Evolutionary conservation across 495 filamentous ascomycete genomes (phyloP), one percentile per base, ranked within the genome.

Genomic region (Tuber calosporum): DNA sequence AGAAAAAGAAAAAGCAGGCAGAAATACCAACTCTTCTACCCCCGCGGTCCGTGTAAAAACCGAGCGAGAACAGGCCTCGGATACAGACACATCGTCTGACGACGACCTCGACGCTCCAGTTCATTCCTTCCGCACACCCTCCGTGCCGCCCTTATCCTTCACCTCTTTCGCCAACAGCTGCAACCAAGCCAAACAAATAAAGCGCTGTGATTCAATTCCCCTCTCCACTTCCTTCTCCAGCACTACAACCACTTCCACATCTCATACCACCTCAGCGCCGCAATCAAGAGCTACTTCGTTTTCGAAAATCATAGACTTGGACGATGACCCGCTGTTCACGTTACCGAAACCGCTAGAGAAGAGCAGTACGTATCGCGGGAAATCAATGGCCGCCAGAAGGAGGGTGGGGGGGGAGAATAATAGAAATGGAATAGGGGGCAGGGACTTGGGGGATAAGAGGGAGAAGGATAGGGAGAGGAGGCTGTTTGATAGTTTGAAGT

Each of bases 41-140:
- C 2, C 53, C 45, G 39, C 39, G 8, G 39, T 40, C 39, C 22
- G 45, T 6, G 6, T 53, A 15, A 62, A 30, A 22, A 20, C 38
- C 36, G 48, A 39, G 37, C 42, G 68, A 4, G 73, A 58, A 22
- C 9, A 58, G 19, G 15, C 30, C 36, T 4, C 41, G 38, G 70
- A 39, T 26, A 70, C 74, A 67, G 76, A 77, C 39, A 73, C 74
- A 53, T 41, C 72, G 11, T 74, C 70, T 26, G 43, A 78, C 19
- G 74, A 78, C 26, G 76, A 78, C n/a, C 74, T 78, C 2, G 76
- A 78, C 43, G 76, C 76, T 11, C 74, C 76, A 4, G 40, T 76
- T 13, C 36, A 40, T 41, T 39, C 68, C 70, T 40, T 72, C 39
- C 22, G 13, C 53, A 4, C 37, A 48, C 41, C 11, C 39, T 15